Conservation (phyloP, 2,329 filamentous ascomycete genomes). For the Pezicula radicicola region DNA sequence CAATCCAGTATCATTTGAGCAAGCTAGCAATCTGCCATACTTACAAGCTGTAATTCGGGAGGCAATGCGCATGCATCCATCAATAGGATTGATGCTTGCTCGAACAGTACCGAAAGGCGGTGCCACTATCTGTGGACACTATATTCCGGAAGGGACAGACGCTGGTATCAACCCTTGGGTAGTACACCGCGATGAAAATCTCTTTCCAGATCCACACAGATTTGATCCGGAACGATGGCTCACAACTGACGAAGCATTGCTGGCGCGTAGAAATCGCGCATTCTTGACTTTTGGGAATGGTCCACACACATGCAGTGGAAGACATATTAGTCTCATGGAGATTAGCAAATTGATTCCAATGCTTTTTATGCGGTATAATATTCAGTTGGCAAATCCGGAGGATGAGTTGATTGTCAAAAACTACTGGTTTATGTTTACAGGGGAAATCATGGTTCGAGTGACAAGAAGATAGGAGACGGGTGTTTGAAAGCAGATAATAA, state of each 20-base stretch:
- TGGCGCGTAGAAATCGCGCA: background rate
- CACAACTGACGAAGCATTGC: background rate
- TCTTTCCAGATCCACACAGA: slow-evolving; percentile 58
- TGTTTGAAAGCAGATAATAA: no score
- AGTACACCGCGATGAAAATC: slow-evolving; percentile 24
- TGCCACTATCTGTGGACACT: slow-evolving; percentile 1
- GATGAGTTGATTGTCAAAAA: background rate
- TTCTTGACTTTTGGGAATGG: background rate
- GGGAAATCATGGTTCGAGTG: background rate
- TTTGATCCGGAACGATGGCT: slow-evolving; percentile 61
- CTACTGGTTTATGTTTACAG: background rate
- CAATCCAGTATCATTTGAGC: background rate
- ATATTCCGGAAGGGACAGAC: slow-evolving; percentile 1
- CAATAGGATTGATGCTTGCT: slow-evolving; percentile 1
- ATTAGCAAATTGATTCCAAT: background rate
- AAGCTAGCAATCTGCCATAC: background rate
- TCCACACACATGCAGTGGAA: background rate
- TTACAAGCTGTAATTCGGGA: slow-evolving; percentile 7
- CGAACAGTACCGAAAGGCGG: slow-evolving; percentile 4
- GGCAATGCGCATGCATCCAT: slow-evolving; percentile 6
- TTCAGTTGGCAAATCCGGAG: background rate
- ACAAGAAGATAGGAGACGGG: no score
- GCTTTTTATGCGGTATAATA: background rate
- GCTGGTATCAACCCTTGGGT: slow-evolving; percentile 4
- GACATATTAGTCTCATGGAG: background rate